Base-by-base conservation (phyloP, 208 protist species). In the Zelonia costaricensis region DNA sequence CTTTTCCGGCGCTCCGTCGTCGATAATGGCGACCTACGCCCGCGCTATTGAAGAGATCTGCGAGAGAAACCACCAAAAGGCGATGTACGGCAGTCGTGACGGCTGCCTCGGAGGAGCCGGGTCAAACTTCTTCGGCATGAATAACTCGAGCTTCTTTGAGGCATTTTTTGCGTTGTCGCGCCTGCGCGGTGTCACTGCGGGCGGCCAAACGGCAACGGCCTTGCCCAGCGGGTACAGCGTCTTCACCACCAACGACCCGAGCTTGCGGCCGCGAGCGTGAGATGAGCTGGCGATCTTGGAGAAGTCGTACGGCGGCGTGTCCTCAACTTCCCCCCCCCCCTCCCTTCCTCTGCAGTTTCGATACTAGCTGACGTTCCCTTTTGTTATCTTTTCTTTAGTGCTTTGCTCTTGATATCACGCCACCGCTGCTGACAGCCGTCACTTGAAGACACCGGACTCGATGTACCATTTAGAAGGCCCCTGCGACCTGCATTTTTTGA, bases 231-330 rank as follows among this genome's bases (percentile, higher is more conserved):
- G 62, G 2, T 94, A 91, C 62, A 35, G 62, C 9, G 61, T 71
- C 9, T 94, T 88, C 53, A 84, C 58, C 6, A 84, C 43, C 40
- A 94, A 94, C 68, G 87, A 94, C 42, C 87, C 87, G 0, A 89
- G 84, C 25, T 33, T 80, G 25, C n/a, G n/a, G n/a, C n/a, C n/a
- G n/a, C 39, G 22, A 12, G 28, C 38, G 8, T 49, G 16, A 38
- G 1, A 18, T 31, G 18, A n/a, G n/a, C n/a, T n/a, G n/a, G n/a
- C n/a, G n/a, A n/a, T n/a, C n/a, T n/a, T n/a, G n/a, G n/a, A n/a
- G n/a, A n/a, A n/a, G n/a, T n/a, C n/a, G n/a, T n/a, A n/a, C n/a
- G n/a, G n/a, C n/a, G n/a, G n/a, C n/a, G n/a, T n/a, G n/a, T n/a
- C n/a, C n/a, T n/a, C n/a, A n/a, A n/a, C 36, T 42, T 16, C n/a